Conservation (phyloP, 2,329 filamentous ascomycete genomes). For the Fusarium tuaranense region DNA sequence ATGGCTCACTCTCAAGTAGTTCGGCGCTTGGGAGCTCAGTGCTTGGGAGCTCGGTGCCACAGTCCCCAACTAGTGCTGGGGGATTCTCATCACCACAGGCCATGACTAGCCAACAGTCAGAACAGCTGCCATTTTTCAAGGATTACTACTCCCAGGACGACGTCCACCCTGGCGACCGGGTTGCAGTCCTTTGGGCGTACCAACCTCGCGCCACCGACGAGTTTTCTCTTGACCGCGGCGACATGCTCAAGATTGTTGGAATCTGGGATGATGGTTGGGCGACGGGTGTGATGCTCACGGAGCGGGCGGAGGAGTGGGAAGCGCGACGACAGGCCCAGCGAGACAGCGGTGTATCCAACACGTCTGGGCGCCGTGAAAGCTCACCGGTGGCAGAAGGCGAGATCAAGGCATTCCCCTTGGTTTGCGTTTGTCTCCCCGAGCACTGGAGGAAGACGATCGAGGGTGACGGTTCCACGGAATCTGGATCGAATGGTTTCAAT, state of each 20-base stretch:
- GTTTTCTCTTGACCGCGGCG: slow-evolving; percentile 91
- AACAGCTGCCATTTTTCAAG: slow-evolving; percentile 96
- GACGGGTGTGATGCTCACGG: slow-evolving; percentile 85
- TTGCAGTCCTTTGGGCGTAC: slow-evolving; percentile 95
- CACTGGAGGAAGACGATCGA: slow-evolving; percentile 98
- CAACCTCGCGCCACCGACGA: slow-evolving; percentile 94
- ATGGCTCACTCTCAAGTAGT: slow-evolving; percentile 89
- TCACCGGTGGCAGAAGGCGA: slow-evolving; percentile 78
- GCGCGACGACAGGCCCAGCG: slow-evolving; percentile 80
- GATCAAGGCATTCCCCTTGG: slow-evolving; percentile 97
- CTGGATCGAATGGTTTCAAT: slow-evolving; percentile 60
- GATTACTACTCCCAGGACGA: slow-evolving; percentile 99
- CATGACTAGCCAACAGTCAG: slow-evolving; percentile 88
- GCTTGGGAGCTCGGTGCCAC: slow-evolving; percentile 76
- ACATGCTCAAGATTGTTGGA: slow-evolving; percentile 97
- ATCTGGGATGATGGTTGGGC: slow-evolving; percentile 99
- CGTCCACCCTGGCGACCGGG: slow-evolving; percentile 90
- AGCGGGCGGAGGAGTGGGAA: slow-evolving; percentile 91
- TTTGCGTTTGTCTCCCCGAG: slow-evolving; percentile 94
- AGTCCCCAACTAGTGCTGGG: slow-evolving; percentile 78
- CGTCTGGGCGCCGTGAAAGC: slow-evolving; percentile 70
- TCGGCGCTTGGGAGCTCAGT: slow-evolving; percentile 81
- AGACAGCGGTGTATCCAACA: slow-evolving; percentile 93
- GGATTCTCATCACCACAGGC: slow-evolving; percentile 88
- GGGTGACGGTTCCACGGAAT: slow-evolving; percentile 80